These are phyloP conservation scores for Spergularia bocconei DNA, from an alignment of 148 eudicot genomes.

Conservation along the genomic window DNA sequence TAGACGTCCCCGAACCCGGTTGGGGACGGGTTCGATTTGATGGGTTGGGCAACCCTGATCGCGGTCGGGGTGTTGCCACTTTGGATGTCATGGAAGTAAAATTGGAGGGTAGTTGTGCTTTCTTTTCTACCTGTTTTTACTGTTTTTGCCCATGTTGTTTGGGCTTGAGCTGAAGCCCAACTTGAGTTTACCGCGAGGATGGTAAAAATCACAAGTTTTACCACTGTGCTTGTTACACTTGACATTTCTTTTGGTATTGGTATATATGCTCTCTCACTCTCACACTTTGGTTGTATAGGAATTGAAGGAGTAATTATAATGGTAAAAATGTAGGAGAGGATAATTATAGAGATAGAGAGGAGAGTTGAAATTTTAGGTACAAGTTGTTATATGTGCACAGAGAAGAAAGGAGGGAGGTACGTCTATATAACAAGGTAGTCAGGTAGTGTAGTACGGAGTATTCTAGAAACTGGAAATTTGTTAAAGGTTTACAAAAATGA, in stretches of 20 bases:
- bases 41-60: slow-evolving; percentile 35
- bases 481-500: background rate
- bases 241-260: background rate
- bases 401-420: background rate
- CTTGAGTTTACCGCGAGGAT: background rate
- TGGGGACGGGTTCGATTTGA: slow-evolving; percentile 12
- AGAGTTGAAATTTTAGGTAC: background rate
- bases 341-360: background rate
- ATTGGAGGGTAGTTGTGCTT: slow-evolving; percentile 40
- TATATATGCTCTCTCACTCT: background rate
- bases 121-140: slow-evolving; percentile 16
- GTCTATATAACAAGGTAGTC: slow-evolving; percentile 4
- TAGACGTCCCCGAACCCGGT: slow-evolving; percentile 37
- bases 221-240: background rate
- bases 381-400: background rate
- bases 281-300: background rate
- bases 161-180: slow-evolving; percentile 15
- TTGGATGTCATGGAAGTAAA: slow-evolving; percentile 57
- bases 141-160: slow-evolving; percentile 35
- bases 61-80: slow-evolving; percentile 38
- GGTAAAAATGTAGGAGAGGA: background rate
- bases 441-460: no score
- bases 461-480: slow-evolving; percentile 6
- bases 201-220: background rate
- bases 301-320: background rate